Evolutionary conservation across 768 basidiomycete species (phyloP), one percentile per base, ranked within the genome.

Genomic region (Calocybe gangraenosa): DNA sequence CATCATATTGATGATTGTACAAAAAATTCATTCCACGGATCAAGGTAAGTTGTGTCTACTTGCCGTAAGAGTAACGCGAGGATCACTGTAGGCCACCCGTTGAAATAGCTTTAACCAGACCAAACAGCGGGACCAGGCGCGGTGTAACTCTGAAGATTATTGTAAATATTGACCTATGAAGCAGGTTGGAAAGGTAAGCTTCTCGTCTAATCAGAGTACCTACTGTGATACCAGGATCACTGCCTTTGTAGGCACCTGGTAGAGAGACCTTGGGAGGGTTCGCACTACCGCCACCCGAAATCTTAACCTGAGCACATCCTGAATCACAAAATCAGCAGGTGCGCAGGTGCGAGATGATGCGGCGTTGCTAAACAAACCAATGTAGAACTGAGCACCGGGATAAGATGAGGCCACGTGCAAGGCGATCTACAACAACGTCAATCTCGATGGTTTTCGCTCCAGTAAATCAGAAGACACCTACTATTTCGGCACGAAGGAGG

Each of bases 61-160:
- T n/a, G n/a, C n/a, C n/a, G n/a, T n/a, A n/a, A n/a, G n/a, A n/a
- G n/a, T n/a, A n/a, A n/a, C n/a, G n/a, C n/a, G n/a, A n/a, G n/a
- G n/a, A n/a, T n/a, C n/a, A n/a, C n/a, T n/a, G n/a, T n/a, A n/a
- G n/a, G n/a, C n/a, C n/a, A n/a, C n/a, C n/a, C n/a, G n/a, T n/a
- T n/a, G n/a, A n/a, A n/a, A n/a, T n/a, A n/a, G 25, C 17, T 57
- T 69, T 57, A 69, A 5, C 69, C 68, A 48, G 65, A 62, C 69
- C 69, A 71, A 43, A 71, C 68, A 37, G 64, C 46, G 30, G 58
- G 58, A 40, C 68, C 69, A 17, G 69, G 69, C 37, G 62, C 53
- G 14, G 72, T 75, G 62, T 77, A 77, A 55, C 64, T 75, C 54
- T 76, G 70, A 33, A 75, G 67, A 58, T 78, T 76, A 66, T 76